phyloP scores from a whole-genome alignment of 2,329 filamentous ascomycete genomes.

The Lecanicillium sp. region DNA sequence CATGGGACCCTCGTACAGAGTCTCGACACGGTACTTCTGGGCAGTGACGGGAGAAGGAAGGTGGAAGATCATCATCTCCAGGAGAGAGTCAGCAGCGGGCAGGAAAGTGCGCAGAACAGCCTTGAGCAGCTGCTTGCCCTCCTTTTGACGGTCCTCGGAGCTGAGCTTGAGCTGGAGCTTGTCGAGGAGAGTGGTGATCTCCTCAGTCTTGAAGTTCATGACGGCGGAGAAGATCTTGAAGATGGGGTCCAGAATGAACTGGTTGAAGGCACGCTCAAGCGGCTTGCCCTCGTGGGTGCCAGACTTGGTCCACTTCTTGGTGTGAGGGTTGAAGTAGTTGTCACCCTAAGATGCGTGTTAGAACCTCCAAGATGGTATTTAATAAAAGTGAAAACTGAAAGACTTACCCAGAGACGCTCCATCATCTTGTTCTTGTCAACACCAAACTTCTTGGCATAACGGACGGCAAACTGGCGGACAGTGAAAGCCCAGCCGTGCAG shows the following conservation, averaged over 20 bases:
- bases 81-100: slow-evolving; percentile 90
- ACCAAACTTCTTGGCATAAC: slow-evolving; percentile 99
- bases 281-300: slow-evolving; percentile 74
- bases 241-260: slow-evolving; percentile 99
- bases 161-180: slow-evolving; percentile 95
- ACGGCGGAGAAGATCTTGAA: slow-evolving; percentile 96
- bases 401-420: slow-evolving; percentile 92
- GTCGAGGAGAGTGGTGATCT: slow-evolving; percentile 71
- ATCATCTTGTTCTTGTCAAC: slow-evolving; percentile 99
- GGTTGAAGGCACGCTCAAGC: slow-evolving; percentile 98
- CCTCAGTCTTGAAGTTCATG: slow-evolving; percentile 99
- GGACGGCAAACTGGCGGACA: slow-evolving; percentile 89
- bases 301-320: slow-evolving; percentile 99
- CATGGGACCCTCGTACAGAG: slow-evolving; percentile 92
- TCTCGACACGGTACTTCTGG: slow-evolving; percentile 97
- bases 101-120: slow-evolving; percentile 98
- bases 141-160: slow-evolving; percentile 79
- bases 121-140: slow-evolving; percentile 98
- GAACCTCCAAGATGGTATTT: too few relatives aligned
- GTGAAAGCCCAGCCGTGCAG: slow-evolving; percentile 99
- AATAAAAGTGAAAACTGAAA: not conserved
- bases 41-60: slow-evolving; percentile 92
- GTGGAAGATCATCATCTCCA: slow-evolving; percentile 99
- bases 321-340: slow-evolving; percentile 99
- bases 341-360: slow-evolving; percentile 56